Evolutionary conservation across 352 stramenopile genomes (phyloP).

Genomic region (Globisporangium spiculum): DNA sequence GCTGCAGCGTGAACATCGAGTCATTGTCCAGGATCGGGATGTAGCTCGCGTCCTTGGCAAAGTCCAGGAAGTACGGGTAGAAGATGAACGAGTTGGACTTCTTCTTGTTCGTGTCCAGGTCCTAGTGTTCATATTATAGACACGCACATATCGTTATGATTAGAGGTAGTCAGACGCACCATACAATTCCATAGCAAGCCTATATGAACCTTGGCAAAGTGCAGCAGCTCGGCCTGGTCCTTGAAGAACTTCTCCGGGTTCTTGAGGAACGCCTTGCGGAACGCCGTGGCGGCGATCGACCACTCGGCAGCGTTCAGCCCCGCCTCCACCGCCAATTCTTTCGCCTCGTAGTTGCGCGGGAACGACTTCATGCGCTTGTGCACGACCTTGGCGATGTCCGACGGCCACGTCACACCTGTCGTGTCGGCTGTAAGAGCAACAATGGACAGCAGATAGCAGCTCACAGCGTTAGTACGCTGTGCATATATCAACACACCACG

Average conservation of each 20-base stretch:
- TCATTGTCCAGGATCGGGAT: conserved; percentile 31
- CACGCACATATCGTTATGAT: no score
- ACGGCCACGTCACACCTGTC: conserved; percentile 24
- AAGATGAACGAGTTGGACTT: no score
- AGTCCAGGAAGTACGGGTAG: conserved; percentile 15
- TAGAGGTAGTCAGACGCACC: no score
- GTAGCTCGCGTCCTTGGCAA: conserved; percentile 41
- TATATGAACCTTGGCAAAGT: no score
- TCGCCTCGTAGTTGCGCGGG: conserved; percentile 68
- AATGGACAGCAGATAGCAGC: no score
- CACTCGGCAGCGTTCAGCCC: conserved; percentile 66
- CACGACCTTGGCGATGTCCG: conserved; percentile 35
- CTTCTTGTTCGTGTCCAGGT: no score
- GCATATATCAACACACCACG: no score
- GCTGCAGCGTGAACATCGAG: conserved; percentile 48
- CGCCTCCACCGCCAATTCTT: conserved; percentile 59
- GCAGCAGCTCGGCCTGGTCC: no score
- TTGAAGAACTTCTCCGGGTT: conserved; percentile 22
- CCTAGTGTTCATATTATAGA: no score
- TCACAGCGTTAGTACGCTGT: no score
- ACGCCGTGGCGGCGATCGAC: conserved; percentile 48
- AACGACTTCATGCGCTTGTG: conserved; percentile 53
- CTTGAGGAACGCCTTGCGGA: conserved; percentile 61
- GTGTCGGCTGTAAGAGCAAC: no score
- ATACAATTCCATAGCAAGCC: no score